Conservation (phyloP, 257 asterid genomes). For the Nicotiana tabacum region DNA sequence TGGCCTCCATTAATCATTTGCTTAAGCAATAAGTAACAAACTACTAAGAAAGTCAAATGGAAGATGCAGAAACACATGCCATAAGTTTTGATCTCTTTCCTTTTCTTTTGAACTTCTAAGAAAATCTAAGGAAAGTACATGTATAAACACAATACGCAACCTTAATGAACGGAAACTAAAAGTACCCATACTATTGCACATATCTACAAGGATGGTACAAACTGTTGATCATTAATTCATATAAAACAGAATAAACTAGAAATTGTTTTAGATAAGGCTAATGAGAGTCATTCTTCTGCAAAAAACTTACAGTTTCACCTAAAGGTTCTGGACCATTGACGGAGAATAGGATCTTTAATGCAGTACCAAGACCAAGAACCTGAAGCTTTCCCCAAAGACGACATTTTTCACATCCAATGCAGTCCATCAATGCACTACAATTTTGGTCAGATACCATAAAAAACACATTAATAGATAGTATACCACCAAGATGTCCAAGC, state of each 20-base stretch:
- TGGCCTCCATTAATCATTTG: background rate
- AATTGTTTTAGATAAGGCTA: background rate
- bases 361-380: conserved; percentile 61
- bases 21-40: background rate
- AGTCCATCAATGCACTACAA: conserved; percentile 59
- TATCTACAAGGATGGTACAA: background rate
- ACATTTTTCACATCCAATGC: conserved; percentile 64
- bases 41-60: background rate
- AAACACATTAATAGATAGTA: conserved; percentile 2
- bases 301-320: conserved; percentile 32
- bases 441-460: background rate
- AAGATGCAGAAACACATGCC: background rate
- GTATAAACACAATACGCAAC: background rate
- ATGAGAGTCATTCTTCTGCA: background rate
- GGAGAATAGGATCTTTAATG: conserved; percentile 46
- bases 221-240: background rate
- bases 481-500: background rate
- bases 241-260: background rate
- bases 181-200: background rate
- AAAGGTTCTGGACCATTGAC: conserved; percentile 30
- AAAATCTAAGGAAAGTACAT: background rate
- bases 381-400: conserved; percentile 79
- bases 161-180: background rate
- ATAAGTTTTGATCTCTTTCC: background rate
- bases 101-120: background rate